Evolutionary conservation across 495 filamentous ascomycete genomes (phyloP).

Genomic region (Thermochaetoides thermophila): DNA sequence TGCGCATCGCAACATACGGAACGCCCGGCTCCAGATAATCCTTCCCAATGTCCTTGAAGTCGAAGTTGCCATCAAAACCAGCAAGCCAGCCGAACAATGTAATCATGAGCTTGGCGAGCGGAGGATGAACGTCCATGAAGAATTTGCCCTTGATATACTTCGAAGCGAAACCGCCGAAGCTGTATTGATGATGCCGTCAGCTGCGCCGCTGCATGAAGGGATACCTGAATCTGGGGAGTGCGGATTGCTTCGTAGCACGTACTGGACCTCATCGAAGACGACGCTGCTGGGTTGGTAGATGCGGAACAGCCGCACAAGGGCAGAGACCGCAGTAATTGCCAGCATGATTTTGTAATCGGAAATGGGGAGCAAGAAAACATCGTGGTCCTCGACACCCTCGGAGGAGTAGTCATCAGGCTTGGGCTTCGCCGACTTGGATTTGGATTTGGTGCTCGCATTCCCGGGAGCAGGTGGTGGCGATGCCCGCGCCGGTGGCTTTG

Average conservation of each 20-base stretch:
- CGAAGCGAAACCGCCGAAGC: conserved; percentile 92
- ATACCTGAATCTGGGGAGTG: too few relatives aligned
- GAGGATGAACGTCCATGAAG: conserved; percentile 99
- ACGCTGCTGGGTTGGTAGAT: conserved; percentile 95
- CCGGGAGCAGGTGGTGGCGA: conserved; percentile 13
- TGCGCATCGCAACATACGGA: conserved; percentile 93
- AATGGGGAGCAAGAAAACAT: conserved; percentile 56
- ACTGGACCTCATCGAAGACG: conserved; percentile 99
- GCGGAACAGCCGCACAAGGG: conserved; percentile 75
- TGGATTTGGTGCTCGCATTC: conserved; percentile 12
- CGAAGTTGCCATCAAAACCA: conserved; percentile 88
- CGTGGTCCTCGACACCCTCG: conserved; percentile 52
- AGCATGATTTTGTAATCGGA: conserved; percentile 69
- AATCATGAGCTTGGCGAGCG: conserved; percentile 90
- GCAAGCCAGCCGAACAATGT: conserved; percentile 91
- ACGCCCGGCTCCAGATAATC: conserved; percentile 91
- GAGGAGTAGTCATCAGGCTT: conserved; percentile 43
- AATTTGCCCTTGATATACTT: conserved; percentile 98
- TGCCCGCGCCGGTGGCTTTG: conserved; percentile 24
- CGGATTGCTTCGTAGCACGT: too few relatives aligned
- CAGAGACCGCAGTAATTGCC: conserved; percentile 57
- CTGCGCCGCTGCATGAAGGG: too few relatives aligned
- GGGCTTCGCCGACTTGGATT: conserved; percentile 20
- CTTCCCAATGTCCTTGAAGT: conserved; percentile 99
- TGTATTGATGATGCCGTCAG: conserved; percentile 24